Evolutionary conservation across 2,329 filamentous ascomycete species (phyloP), one percentile per base, ranked within the genome.

Genomic region (Pyricularia grisea): DNA sequence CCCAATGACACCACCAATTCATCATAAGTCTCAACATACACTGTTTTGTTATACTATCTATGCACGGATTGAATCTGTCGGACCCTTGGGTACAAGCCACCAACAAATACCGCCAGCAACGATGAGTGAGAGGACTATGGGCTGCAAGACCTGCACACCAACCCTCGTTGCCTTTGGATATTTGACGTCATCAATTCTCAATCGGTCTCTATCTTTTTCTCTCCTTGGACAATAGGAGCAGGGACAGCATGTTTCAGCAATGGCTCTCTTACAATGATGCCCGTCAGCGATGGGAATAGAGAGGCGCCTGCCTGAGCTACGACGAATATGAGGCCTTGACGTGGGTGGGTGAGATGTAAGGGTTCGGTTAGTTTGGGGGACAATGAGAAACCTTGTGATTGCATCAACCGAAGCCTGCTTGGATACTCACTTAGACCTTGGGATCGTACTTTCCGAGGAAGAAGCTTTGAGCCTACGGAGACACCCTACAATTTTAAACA

Each of bases 251-350:
- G 33, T 42, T 14, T 42, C 33, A 17, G 1, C 33, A 42, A 42
- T 17, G 33, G 33, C 4, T 42, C 12, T 27, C 60, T 30, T 27
- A 30, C 25, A 30, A 31, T 28, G 14, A 30, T 65, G 63, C 63
- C 17, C 17, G 63, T 66, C n/a, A 86, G 84, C 81, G 92, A 81
- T 70, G 90, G 82, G 79, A 92, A 72, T n/a, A 88, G 75, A 0
- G 90, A 89, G 0, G 89, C 91, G 0, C 92, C 92, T 28, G 84
- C 85, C 0, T 91, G 89, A 0, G 92, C 92, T 76, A 94, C 88
- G 0, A 92, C 91, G 0, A 90, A 87, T 1, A 89, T 89, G 72
- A 95, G 94, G 0, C 92, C 92, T 55, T 55, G 20, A 55, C 20
- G 72, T 95, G 92, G 0, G 89, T 86, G 27, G 33, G 85, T 86